Conservation (phyloP, 495 filamentous ascomycete genomes). For the Tuber indicum region DNA sequence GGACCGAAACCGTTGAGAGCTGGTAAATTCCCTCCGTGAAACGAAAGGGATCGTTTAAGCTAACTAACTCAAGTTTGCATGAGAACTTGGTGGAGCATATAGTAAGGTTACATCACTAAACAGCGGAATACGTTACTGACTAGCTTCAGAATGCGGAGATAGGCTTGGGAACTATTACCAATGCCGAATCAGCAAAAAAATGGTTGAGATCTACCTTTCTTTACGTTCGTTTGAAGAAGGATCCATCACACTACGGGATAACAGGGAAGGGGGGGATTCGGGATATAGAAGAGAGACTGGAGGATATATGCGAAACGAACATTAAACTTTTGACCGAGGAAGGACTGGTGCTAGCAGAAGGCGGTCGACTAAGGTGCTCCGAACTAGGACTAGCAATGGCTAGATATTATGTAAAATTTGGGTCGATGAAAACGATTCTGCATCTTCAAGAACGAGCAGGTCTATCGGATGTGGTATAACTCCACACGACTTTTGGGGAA, state of each 20-base stretch:
- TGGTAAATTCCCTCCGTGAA: slow-evolving; percentile 43
- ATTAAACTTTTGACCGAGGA: slow-evolving; percentile 61
- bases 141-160: slow-evolving; percentile 71
- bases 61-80: slow-evolving; percentile 55
- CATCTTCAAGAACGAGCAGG: slow-evolving; percentile 55
- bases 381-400: slow-evolving; percentile 87
- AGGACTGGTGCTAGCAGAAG: slow-evolving; percentile 50
- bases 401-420: slow-evolving; percentile 81
- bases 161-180: slow-evolving; percentile 69
- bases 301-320: slow-evolving; percentile 73
- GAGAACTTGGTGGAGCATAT: slow-evolving; percentile 83
- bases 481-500: neutral
- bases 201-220: slow-evolving; percentile 89
- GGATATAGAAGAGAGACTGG: slow-evolving; percentile 62
- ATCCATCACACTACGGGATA: slow-evolving; percentile 73
- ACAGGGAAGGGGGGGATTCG: slow-evolving; percentile 47
- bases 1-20: slow-evolving; percentile 79
- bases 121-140: neutral
- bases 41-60: neutral
- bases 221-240: slow-evolving; percentile 70
- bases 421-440: slow-evolving; percentile 76
- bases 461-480: slow-evolving; percentile 65
- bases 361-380: slow-evolving; percentile 56
- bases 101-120: slow-evolving; percentile 26
- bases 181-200: slow-evolving; percentile 62